Evolutionary conservation across 2,329 filamentous ascomycete species (phyloP).

Genomic region (Pestalotiopsis sp.): DNA sequence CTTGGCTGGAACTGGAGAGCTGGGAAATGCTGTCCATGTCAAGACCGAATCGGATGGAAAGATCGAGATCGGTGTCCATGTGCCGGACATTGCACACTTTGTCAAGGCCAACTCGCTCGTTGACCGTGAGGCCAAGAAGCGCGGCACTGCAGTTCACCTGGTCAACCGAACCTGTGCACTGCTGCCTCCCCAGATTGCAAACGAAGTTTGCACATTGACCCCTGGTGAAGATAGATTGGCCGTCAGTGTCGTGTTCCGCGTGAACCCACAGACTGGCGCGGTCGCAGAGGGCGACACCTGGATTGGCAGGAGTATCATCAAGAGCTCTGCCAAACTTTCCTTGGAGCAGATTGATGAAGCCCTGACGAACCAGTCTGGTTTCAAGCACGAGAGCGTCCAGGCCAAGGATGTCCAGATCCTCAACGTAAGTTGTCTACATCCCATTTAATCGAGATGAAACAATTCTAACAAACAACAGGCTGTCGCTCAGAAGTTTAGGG

Average conservation of each 20-base stretch:
- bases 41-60: conserved; percentile 82
- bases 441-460: not conserved
- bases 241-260: conserved; percentile 90
- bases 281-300: conserved; percentile 86
- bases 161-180: conserved; percentile 88
- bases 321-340: conserved; percentile 83
- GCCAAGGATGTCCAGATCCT: conserved; percentile 81
- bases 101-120: conserved; percentile 95
- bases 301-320: conserved; percentile 92
- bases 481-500: conserved; percentile 87
- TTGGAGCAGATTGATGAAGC: conserved; percentile 86
- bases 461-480: conserved; percentile 46
- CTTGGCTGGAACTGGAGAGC: conserved; percentile 81
- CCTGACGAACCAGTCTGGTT: conserved; percentile 64
- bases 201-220: conserved; percentile 83
- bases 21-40: conserved; percentile 92
- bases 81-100: conserved; percentile 94
- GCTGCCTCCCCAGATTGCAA: conserved; percentile 82
- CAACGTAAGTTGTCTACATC: conserved; percentile 53
- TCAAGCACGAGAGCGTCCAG: conserved; percentile 66
- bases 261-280: conserved; percentile 77
- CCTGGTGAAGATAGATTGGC: conserved; percentile 90
- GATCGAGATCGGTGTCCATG: conserved; percentile 92
- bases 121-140: conserved; percentile 96
- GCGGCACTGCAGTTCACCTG: conserved; percentile 92